Conservation (phyloP, 805 yeast species). For the Wickerhamomyces tratensis region DNA sequence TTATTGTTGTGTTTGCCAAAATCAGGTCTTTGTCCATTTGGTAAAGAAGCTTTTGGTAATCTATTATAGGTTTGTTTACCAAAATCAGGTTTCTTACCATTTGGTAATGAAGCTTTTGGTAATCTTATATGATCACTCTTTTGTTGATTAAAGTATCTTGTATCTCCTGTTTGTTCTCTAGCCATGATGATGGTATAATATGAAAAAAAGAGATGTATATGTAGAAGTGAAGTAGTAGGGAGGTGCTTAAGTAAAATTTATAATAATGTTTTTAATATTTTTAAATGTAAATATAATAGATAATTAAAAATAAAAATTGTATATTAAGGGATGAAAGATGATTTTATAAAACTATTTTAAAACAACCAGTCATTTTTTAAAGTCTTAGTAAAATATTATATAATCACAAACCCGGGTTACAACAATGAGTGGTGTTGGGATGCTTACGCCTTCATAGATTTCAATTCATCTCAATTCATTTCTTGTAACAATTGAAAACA, state of each 20-base stretch:
- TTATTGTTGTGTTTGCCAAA: slow-evolving; percentile 4
- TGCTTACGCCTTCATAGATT: no score
- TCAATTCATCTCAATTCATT: no score
- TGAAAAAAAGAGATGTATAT: not conserved
- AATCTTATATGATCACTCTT: slow-evolving; percentile 1
- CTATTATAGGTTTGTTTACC: slow-evolving; percentile 1
- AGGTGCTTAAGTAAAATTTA: not conserved
- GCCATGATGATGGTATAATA: not conserved
- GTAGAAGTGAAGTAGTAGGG: not conserved
- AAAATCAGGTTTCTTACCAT: slow-evolving; percentile 11
- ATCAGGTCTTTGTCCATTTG: slow-evolving; percentile 11
- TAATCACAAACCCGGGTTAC: no score
- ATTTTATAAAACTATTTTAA: no score
- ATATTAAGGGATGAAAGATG: no score
- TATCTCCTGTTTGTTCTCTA: slow-evolving; percentile 1
- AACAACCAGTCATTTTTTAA: no score
- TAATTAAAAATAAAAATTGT: no score
- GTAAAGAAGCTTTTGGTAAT: slow-evolving; percentile 2
- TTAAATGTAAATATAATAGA: no score
- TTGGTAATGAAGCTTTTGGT: slow-evolving; percentile 8
- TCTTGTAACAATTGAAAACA: no score
- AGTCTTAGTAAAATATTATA: no score
- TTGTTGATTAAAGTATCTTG: slow-evolving; percentile 3
- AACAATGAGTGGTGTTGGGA: no score
- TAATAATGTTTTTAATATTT: no score